Evolutionary conservation across 2,329 filamentous ascomycete genomes (phyloP).

Genomic region (Penicillium decumbens): DNA sequence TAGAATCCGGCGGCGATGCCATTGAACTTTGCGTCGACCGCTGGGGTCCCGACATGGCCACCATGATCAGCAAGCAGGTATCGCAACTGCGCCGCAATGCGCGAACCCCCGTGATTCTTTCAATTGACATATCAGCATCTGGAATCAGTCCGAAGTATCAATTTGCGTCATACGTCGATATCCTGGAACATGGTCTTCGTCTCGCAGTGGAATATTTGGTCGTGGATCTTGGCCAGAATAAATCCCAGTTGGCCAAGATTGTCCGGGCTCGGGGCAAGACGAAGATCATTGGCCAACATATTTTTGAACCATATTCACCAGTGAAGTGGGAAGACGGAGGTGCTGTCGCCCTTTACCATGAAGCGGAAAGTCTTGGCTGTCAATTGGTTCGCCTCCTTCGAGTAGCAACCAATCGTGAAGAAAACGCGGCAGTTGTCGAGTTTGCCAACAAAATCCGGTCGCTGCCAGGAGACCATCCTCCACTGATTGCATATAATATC

Average conservation of each 20-base stretch:
- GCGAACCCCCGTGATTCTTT: slow-evolving; percentile 54
- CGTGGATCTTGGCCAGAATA: slow-evolving; percentile 34
- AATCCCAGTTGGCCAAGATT: slow-evolving; percentile 23
- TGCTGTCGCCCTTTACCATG: slow-evolving; percentile 32
- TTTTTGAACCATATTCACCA: slow-evolving; percentile 28
- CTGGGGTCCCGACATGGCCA: slow-evolving; percentile 50
- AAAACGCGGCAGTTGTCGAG: slow-evolving; percentile 36
- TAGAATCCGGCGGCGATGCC: slow-evolving; percentile 57
- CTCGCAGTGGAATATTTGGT: slow-evolving; percentile 41
- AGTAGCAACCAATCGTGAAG: slow-evolving; percentile 33
- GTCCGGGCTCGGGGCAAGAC: slow-evolving; percentile 37
- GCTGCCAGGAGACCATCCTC: slow-evolving; percentile 28
- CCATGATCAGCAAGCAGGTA: slow-evolving; percentile 52
- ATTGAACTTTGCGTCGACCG: slow-evolving; percentile 58
- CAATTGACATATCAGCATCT: slow-evolving; percentile 43
- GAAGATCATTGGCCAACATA: slow-evolving; percentile 40
- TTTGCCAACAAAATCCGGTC: slow-evolving; percentile 36
- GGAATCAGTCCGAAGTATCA: slow-evolving; percentile 12
- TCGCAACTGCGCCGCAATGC: slow-evolving; percentile 55
- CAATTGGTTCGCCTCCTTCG: slow-evolving; percentile 40
- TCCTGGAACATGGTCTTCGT: slow-evolving; percentile 39
- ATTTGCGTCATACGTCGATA: slow-evolving; percentile 28
- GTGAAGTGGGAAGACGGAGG: slow-evolving; percentile 35
- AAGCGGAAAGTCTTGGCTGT: slow-evolving; percentile 36
- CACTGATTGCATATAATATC: slow-evolving; percentile 41